Base-by-base conservation (phyloP, 768 basidiomycete genomes). In the Termitomyces eurrhizus region DNA sequence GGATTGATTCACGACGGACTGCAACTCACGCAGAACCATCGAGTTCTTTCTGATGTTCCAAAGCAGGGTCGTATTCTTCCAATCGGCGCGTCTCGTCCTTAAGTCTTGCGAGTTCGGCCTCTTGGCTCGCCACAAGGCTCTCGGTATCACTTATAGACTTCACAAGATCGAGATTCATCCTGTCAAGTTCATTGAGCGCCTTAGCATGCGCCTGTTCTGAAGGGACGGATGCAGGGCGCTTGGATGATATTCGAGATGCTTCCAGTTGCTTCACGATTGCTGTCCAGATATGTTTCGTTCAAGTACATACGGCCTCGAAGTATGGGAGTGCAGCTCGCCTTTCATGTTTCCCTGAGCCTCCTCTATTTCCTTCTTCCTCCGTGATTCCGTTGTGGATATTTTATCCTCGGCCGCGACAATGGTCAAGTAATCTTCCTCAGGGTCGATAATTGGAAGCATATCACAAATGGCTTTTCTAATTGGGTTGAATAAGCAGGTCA, bases 131-230 rank as follows among this genome's bases (percentile, higher is more conserved):
- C 7, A 89, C 70, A 50, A 83, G 70, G 44, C 82, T 80, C 73
- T 93, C 89, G 1, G 81, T 78, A 64, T 92, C 90, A 54, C 87
- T 86, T 63, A 92, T 88, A 6, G 87, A 83, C 67, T 93, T 93
- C 26, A 80, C 85, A 16, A 91, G 78, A 16, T 87, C 84, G 50
- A 91, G 70, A 36, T 84, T 81, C 7, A 79, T 80, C 42, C 70
- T 77, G 61, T 92, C 90, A 1, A 90, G 79, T 54, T 86, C 82
- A 64, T 90, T 88, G 50, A 92, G 70, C 16, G 76, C 77, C 5
- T 80, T 74, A 1, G 80, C 76, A 66, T 92, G 89, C 3, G 81
- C 80, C 60, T 85, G 81, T 29, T 82, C 80, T 18, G 89, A 87
- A 12, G 87, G 86, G n/a, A 91, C 84, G 37, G 83, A 83, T 9